Base-by-base conservation (phyloP, 441 rosid genomes). In the Hura crepitans region DNA sequence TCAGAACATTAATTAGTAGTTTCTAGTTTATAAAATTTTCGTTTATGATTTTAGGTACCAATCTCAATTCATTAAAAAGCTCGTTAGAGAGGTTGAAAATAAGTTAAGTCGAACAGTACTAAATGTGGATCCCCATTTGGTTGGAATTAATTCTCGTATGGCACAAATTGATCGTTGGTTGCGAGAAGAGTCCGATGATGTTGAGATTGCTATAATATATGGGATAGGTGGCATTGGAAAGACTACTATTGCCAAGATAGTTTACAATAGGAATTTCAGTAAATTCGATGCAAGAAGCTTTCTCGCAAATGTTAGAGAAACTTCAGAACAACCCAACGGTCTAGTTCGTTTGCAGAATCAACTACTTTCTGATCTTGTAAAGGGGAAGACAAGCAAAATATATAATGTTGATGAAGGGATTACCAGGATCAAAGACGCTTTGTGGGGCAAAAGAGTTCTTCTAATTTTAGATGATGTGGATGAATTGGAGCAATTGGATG, bases 161-260 rank as follows among this genome's bases (percentile, higher is more conserved):
- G 50, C 68, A 27, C 43, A 22, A 8, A 65, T 76, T 12, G 62
- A 66, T 6, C 6, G 17, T 3, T 72, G 78, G 79, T 12, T 82
- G 50, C 53, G 57, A 55, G 58, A 71, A n/a, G 73, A 23, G 18
- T 59, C 67, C 11, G 45, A 73, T 65, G 66, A 69, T 37, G 74
- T 47, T 65, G 71, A 55, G 51, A 60, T 79, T 27, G 78, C 68
- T 27, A 55, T 33, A 43, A 62, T 74, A 13, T 65, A 65, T 42
- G 80, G 79, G 13, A 57, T 75, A 46, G 78, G 76, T 18, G 80
- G 84, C 15, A 50, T 73, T 46, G 82, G 82, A 39, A 79, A 79
- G 65, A 76, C 82, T 3, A 73, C 75, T 12, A 60, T 76, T 18
- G 77, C 82, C 56, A 79, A 76, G 63, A 42, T 5, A 9, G 66